phyloP scores from a whole-genome alignment of 2,329 filamentous ascomycete genomes.

The Fusarium veterinarium region DNA sequence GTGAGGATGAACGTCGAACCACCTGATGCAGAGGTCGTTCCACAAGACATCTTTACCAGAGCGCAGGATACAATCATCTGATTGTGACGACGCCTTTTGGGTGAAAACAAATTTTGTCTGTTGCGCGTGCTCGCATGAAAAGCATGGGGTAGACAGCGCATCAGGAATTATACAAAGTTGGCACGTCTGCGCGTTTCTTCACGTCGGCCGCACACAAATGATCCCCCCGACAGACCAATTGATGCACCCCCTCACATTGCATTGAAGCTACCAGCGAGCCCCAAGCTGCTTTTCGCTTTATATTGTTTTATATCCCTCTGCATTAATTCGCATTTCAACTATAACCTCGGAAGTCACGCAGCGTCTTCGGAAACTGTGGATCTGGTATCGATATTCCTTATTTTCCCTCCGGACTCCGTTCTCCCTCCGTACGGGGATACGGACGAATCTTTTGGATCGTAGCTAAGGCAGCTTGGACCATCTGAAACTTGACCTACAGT shows the following conservation, averaged over 20 bases:
- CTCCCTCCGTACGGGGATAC: constrained; percentile 14
- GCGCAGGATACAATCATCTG: constrained; percentile 37
- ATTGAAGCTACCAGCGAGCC: constrained; percentile 26
- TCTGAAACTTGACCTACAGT: constrained; percentile 27
- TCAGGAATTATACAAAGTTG: constrained; percentile 38
- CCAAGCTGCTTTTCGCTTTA: constrained; percentile 1
- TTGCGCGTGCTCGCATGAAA: constrained; percentile 31
- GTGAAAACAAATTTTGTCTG: constrained; percentile 12
- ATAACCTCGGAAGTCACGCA: constrained; percentile 26
- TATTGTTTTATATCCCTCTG: not conserved
- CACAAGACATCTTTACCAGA: constrained; percentile 33
- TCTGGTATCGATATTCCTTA: constrained; percentile 1
- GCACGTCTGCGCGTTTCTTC: constrained; percentile 14
- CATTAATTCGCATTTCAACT: constrained; percentile 9
- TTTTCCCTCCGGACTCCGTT: constrained; percentile 5
- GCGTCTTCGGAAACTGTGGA: constrained; percentile 28
- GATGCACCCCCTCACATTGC: constrained; percentile 26
- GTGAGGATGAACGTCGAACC: constrained; percentile 44
- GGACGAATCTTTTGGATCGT: constrained; percentile 11
- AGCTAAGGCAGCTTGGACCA: constrained; percentile 17
- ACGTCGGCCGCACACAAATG: constrained; percentile 4
- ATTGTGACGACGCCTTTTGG: constrained; percentile 35
- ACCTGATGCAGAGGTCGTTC: constrained; percentile 41
- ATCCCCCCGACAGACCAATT: constrained; percentile 6
- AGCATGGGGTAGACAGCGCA: constrained; percentile 22